Base-by-base conservation (phyloP, 2,329 filamentous ascomycete species). In the Xylaria sp. region DNA sequence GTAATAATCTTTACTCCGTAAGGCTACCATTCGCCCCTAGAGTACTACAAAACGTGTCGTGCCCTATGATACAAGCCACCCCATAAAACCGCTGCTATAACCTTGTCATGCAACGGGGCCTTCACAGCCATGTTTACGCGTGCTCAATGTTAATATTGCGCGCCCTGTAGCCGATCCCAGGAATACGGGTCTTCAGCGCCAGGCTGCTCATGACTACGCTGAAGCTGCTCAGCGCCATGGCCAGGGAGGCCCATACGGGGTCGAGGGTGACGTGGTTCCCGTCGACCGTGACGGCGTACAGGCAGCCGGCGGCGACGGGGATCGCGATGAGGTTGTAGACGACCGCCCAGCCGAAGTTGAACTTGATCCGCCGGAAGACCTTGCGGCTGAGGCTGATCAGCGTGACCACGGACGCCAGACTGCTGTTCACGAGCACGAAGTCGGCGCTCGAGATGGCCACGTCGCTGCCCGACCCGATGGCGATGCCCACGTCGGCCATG, bases 221-320 rank as follows among this genome's bases (percentile, higher is more conserved):
- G 67, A 97, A 88, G 75, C 90, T 94, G 76, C 93, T 97, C 75
- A 93, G 76, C 25, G 94, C 94, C 94, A 97, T 98, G 1, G 93
- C 93, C 73, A 97, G 77, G 67, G 88, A 90, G 4, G 93, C 94
- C 93, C 93, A 97, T 1, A 91, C 90, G 0, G 90, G 90, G 73
- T 91, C 88, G 47, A 93, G 77, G 62, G 85, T 79, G 19, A 92
- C 76, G 72, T 90, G 89, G n/a, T 74, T 73, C 1, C 81, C 83
- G 1, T 73, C 70, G 3, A 75, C 73, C 54, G 70, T 73, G 47
- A 88, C 66, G 2, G 83, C 78, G 74, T 91, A 96, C 60, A 96
- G 79, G 37, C 89, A 90, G 1, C 92, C 92, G 0, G 92, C 92
- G 0, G 92, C 92, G 58, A 96, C 83, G 1, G 92, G 92, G 60